Evolutionary conservation across 257 asterid species (phyloP), one percentile per base, ranked within the genome.

Genomic region (Plantago major): DNA sequence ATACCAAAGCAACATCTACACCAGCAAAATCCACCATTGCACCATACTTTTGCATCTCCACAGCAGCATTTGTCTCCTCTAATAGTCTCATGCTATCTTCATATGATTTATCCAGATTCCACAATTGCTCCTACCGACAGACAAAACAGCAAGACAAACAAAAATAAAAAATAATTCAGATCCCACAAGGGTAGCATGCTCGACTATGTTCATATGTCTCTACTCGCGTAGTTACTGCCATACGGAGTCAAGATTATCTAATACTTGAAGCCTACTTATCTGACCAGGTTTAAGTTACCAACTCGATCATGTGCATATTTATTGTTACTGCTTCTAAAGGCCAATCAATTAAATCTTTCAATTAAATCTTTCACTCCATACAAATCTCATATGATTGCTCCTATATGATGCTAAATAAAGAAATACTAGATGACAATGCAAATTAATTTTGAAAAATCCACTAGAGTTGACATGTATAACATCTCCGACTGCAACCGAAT

Each of bases 21-120:
- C 85, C 85, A 48, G 70, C 55, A 62, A 93, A 87, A 50, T 93
- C 97, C 78, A 74, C 53, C 95, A 87, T 87, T 46, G 95, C 95
- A 6, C 97, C 99, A 60, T 82, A 82, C 37, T 76, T 87, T 51
- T 84, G 79, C 99, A 93, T 89, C 83, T 89, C 88, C 60, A 93
- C 89, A 30, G 86, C 95, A 0, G 99, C 99, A 78, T 76, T 79
- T 16, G 99, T 93, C 78, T 89, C 97, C 72, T 75, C 73, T 58
- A 89, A 68, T 28, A 93, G 95, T 61, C 63, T 61, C 55, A 87
- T 9, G 66, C 97, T 89, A 33, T 75, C 83, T 4, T 81, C 87
- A 44, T 77, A 93, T 8, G 87, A 55, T 48, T 66, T 74, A 68
- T 77, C 76, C 77, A 84, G 65, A 60, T 73, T 78, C 91, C 96